phyloP scores from a whole-genome alignment of 2,329 filamentous ascomycete species.

The Colletotrichum sp. region DNA sequence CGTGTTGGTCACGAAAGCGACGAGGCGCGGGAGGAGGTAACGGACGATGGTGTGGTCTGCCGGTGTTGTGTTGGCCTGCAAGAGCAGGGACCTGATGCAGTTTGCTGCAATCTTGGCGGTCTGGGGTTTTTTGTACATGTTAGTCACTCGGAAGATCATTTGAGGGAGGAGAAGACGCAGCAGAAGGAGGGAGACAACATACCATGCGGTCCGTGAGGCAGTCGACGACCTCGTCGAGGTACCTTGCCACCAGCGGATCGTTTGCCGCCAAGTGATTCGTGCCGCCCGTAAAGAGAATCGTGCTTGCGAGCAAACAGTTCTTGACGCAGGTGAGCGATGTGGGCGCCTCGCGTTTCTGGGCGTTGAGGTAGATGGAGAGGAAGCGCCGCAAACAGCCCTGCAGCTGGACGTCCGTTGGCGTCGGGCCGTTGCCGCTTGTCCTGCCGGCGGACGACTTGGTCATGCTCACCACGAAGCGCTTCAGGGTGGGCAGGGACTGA shows the following conservation, averaged over 20 bases:
- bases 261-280: conserved; percentile 74
- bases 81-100: conserved; percentile 83
- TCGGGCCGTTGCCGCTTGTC: conserved; percentile 36
- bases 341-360: conserved; percentile 75
- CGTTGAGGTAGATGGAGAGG: conserved; percentile 77
- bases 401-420: conserved; percentile 70
- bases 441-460: conserved; percentile 46
- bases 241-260: conserved; percentile 76
- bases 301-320: conserved; percentile 87
- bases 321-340: conserved; percentile 88
- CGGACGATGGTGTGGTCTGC: conserved; percentile 77
- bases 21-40: conserved; percentile 74
- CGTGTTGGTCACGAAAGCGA: conserved; percentile 75
- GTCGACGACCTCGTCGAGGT: conserved; percentile 82
- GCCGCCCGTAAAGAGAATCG: conserved; percentile 85
- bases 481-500: conserved; percentile 87
- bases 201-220: conserved; percentile 81
- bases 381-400: conserved; percentile 84
- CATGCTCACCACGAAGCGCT: conserved; percentile 85
- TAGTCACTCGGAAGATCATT: not conserved
- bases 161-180: not conserved
- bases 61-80: conserved; percentile 65
- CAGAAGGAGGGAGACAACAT: conserved; percentile 49
- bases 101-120: conserved; percentile 89
- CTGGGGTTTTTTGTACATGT: conserved; percentile 37